phyloP scores from a whole-genome alignment of 768 basidiomycete species.

The Hericium alpestre region DNA sequence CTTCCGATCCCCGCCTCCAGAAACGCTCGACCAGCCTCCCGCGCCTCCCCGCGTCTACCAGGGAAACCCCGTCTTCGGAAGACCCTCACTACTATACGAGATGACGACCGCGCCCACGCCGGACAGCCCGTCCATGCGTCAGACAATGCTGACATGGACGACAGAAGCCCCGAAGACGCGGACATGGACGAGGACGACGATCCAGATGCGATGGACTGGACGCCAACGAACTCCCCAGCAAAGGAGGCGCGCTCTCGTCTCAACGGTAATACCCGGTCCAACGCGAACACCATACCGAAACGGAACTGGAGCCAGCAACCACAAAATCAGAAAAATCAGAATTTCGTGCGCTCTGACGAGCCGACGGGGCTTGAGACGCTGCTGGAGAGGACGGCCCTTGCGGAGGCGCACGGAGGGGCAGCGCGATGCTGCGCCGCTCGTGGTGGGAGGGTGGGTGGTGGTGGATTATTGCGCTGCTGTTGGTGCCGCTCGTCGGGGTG shows the following conservation, averaged over 20 bases:
- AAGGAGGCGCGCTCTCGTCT: neutral
- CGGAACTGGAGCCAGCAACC: too few relatives aligned
- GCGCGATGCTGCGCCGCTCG: neutral
- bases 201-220: conserved; percentile 58
- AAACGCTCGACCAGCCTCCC: conserved; percentile 51
- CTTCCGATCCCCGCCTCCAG: conserved; percentile 36
- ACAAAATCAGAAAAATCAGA: too few relatives aligned
- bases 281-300: neutral
- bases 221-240: conserved; percentile 35
- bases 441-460: neutral
- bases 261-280: neutral
- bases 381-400: conserved; percentile 10
- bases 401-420: neutral
- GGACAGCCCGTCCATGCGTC: neutral
- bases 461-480: conserved; percentile 4
- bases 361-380: conserved; percentile 10
- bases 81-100: conserved; percentile 45
- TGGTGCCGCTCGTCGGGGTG: conserved; percentile 1
- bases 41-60: conserved; percentile 14
- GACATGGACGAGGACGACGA: conserved; percentile 14
- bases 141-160: neutral
- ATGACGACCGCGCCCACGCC: conserved; percentile 15
- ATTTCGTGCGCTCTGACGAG: too few relatives aligned
- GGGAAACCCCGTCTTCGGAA: conserved; percentile 52
- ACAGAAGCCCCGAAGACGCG: conserved; percentile 17